Base-by-base conservation (phyloP, 2,329 filamentous ascomycete genomes). In the Emmonsiellopsis sp. region DNA sequence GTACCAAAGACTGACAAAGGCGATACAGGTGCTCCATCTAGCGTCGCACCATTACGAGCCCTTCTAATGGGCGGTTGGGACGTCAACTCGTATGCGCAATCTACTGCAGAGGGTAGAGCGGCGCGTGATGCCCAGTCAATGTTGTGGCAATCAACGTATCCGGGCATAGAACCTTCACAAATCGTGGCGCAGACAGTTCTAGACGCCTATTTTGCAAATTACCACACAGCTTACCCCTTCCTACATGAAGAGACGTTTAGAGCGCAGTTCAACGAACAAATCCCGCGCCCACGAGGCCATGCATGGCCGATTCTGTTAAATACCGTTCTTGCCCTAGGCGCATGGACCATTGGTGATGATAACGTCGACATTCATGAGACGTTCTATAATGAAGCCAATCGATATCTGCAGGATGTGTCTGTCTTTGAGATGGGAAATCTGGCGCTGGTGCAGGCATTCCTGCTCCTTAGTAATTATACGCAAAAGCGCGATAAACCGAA, bases 401-500 rank as follows among this genome's bases (percentile, higher is more conserved):
- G 68, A 5, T 71, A 71, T 53, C 55, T 77, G 49, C 73, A 74
- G 42, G 70, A 75, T 51, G 67, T 73, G 43, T 66, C 65, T 42
- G 68, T 71, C n/a, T 68, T 77, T 36, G 76, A 78, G 53, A 72
- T 70, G 27, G 76, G 76, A 17, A 77, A 75, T 49, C 58, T 78
- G 14, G 75, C 71, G 6, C 65, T 76, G 7, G 74, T 78, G 2
- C 76, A 77, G 58, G 70, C 70, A 1, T 64, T 78, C 36, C 61
- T 71, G 11, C 66, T 78, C 47, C 65, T 77, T 57, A 73, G 73
- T 53, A 77, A 77, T 52, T 76, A 76, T 55, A 66, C 74, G 0
- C 75, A 77, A 57, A 78, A 77, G 58, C 67, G 73, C 32, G 74
- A 77, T 60, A 76, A 76, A 55, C 75, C 75, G 2, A 78, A 78